Conservation (phyloP, 441 rosid genomes). For the Iberis amara region DNA sequence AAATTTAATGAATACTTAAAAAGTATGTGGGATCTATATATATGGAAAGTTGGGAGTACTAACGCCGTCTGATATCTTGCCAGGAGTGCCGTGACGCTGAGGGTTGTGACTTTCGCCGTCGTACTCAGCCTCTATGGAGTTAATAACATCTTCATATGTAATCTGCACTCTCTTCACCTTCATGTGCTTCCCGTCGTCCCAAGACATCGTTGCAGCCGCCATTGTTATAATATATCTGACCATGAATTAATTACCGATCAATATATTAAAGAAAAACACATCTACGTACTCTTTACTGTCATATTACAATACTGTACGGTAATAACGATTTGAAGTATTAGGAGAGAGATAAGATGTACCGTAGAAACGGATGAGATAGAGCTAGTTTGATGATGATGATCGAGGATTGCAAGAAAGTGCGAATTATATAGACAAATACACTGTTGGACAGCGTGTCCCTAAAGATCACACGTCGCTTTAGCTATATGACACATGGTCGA, state of each 20-base stretch:
- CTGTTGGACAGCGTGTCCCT: slow-evolving; percentile 1
- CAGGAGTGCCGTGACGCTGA: slow-evolving; percentile 24
- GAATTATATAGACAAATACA: slow-evolving; percentile 16
- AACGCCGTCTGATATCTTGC: slow-evolving; percentile 30
- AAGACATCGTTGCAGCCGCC: slow-evolving; percentile 33
- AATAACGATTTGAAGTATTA: neutral
- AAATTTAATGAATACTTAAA: too few relatives aligned
- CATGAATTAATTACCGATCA: neutral
- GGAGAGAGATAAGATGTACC: neutral
- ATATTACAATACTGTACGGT: too few relatives aligned
- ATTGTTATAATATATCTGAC: slow-evolving; percentile 15
- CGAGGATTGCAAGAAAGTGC: slow-evolving; percentile 15
- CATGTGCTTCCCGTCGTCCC: slow-evolving; percentile 33
- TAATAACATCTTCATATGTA: slow-evolving; percentile 33
- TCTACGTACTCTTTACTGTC: neutral
- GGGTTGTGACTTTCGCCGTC: slow-evolving; percentile 14
- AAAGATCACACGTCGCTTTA: slow-evolving; percentile 2
- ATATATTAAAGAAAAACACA: too few relatives aligned
- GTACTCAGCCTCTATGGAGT: slow-evolving; percentile 30
- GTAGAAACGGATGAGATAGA: neutral
- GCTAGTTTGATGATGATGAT: slow-evolving; percentile 1
- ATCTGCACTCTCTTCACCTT: slow-evolving; percentile 29
- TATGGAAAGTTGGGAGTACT: slow-evolving; percentile 2
- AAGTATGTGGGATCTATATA: too few relatives aligned
- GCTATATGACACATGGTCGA: neutral